A percentile compares a stretch with the other conserved stretches of the same genome.
phyloP scores from a whole-genome alignment of 441 rosid species.

The Eruca vesicaria region DNA sequence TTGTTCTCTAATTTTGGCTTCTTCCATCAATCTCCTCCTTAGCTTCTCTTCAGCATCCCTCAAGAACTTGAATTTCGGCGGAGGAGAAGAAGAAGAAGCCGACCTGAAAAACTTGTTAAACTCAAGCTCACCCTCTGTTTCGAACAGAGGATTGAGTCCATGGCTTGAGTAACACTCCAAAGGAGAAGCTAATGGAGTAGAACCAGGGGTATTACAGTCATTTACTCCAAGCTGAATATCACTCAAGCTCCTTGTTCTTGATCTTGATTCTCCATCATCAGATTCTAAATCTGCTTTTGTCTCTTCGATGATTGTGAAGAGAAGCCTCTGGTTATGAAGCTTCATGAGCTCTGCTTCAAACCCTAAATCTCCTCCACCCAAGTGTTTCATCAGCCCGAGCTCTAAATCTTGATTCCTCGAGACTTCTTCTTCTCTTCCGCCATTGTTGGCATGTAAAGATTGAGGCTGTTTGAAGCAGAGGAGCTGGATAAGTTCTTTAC shows the following conservation, averaged over 20 bases:
- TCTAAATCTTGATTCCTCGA: conserved; percentile 51
- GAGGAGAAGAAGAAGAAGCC: conserved; percentile 79
- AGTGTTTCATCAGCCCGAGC: conserved; percentile 62
- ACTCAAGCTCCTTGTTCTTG: conserved; percentile 77
- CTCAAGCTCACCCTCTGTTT: conserved; percentile 59
- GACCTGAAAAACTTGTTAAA: conserved; percentile 40
- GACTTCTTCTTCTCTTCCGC: conserved; percentile 16
- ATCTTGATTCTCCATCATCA: conserved; percentile 77
- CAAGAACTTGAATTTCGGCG: conserved; percentile 89
- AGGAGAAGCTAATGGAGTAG: conserved; percentile 77
- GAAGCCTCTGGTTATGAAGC: conserved; percentile 88
- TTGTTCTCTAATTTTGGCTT: conserved; percentile 44
- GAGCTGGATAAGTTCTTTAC: conserved; percentile 62
- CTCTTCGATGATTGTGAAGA: conserved; percentile 94
- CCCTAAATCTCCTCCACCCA: conserved; percentile 44
- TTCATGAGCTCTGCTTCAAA: conserved; percentile 84
- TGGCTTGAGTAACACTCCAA: conserved; percentile 42
- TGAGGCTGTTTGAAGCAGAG: conserved; percentile 66
- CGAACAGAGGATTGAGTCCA: conserved; percentile 88
- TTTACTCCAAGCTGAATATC: conserved; percentile 41
- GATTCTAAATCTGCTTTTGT: conserved; percentile 92
- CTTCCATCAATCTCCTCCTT: conserved; percentile 53
- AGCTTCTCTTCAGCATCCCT: conserved; percentile 92
- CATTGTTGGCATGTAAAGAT: conserved; percentile 31
- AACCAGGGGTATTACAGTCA: conserved; percentile 43